Conservation (phyloP, 2,329 filamentous ascomycete genomes). For the Ceratocystiopsis minuta region DNA sequence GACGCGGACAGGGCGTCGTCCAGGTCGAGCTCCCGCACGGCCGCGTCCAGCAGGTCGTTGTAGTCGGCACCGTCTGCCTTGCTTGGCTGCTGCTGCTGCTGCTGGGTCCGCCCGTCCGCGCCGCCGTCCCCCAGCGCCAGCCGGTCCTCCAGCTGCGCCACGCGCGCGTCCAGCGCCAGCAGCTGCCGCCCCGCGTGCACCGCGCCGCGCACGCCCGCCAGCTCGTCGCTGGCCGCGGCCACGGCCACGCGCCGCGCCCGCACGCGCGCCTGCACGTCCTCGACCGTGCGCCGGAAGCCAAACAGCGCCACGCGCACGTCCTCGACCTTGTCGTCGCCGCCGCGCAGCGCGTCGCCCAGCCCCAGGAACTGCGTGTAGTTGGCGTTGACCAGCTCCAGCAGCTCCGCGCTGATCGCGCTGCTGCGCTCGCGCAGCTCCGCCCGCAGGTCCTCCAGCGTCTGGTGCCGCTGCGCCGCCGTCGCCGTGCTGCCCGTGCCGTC, state of each 20-base stretch:
- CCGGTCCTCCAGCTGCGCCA: constrained; percentile 44
- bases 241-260: constrained; percentile 45
- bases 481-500: constrained; percentile 5
- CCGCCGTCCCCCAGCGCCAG: constrained; percentile 31
- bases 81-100: not conserved
- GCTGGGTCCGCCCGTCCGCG: not conserved
- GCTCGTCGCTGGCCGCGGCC: constrained; percentile 42
- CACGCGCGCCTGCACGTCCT: constrained; percentile 52
- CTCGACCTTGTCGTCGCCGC: constrained; percentile 82
- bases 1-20: constrained; percentile 10
- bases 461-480: constrained; percentile 59
- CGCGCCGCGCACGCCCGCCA: constrained; percentile 41
- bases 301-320: constrained; percentile 75
- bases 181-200: constrained; percentile 45
- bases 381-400: constrained; percentile 84
- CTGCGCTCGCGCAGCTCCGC: constrained; percentile 68
- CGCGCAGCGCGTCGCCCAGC: constrained; percentile 61
- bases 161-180: constrained; percentile 46
- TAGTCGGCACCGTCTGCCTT: not conserved
- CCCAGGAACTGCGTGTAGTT: constrained; percentile 88
- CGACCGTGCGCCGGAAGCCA: constrained; percentile 68
- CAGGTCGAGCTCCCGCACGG: constrained; percentile 15
- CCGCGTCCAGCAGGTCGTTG: not conserved
- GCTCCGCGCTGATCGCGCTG: constrained; percentile 62
- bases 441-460: constrained; percentile 87